These are phyloP conservation scores for Clonostachys byssicola DNA, from an alignment of 2,329 filamentous ascomycete genomes.

Conservation along the genomic window DNA sequence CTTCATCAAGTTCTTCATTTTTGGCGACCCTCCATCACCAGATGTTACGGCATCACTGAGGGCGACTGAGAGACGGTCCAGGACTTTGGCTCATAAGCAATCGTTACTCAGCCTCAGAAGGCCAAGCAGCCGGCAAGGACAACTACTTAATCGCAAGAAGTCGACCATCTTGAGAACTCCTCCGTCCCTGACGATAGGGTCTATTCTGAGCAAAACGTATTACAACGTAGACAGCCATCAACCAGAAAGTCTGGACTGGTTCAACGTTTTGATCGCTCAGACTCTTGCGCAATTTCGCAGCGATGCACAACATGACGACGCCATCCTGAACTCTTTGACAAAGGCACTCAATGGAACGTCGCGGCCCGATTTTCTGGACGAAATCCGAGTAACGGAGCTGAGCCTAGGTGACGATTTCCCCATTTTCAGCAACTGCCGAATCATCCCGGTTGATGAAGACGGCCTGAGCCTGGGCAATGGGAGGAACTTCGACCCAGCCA, in stretches of 20 bases:
- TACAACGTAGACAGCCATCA: constrained; percentile 96
- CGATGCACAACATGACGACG: constrained; percentile 88
- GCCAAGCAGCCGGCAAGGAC: constrained; percentile 30
- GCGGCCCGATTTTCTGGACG: constrained; percentile 87
- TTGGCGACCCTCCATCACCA: constrained; percentile 84
- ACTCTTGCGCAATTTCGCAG: constrained; percentile 93
- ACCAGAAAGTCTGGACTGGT: constrained; percentile 96
- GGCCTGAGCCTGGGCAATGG: constrained; percentile 52
- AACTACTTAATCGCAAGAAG: constrained; percentile 56
- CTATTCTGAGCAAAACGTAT: constrained; percentile 93
- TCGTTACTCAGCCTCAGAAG: constrained; percentile 62
- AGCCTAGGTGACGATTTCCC: constrained; percentile 95
- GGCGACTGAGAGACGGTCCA: constrained; percentile 68
- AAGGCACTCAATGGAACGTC: constrained; percentile 82
- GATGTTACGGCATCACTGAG: constrained; percentile 74
- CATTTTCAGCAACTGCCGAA: constrained; percentile 96
- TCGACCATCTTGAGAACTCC: constrained; percentile 71
- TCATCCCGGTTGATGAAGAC: constrained; percentile 86
- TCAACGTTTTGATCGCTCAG: constrained; percentile 95
- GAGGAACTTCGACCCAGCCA: constrained; percentile 46
- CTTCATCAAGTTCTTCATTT: constrained; percentile 99
- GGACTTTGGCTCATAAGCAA: constrained; percentile 72
- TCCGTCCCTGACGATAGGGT: constrained; percentile 80
- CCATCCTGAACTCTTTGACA: constrained; percentile 80
- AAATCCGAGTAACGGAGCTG: constrained; percentile 90